Base-by-base conservation (phyloP, 2,329 filamentous ascomycete species). In the Paraphoma chrysanthemicola region DNA sequence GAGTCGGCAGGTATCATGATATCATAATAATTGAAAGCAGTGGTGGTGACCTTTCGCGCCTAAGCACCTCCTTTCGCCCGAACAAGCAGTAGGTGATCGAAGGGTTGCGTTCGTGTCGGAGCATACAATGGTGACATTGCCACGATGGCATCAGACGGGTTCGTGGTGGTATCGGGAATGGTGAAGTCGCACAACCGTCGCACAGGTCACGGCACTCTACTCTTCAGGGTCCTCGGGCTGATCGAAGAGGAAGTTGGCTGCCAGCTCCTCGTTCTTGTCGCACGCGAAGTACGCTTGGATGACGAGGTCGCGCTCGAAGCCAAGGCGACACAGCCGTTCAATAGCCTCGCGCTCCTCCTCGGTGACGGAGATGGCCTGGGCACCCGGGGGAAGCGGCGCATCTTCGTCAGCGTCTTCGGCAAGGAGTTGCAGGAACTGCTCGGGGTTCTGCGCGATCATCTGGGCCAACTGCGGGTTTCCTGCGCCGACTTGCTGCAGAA, bases 261-360 rank as follows among this genome's bases (percentile, higher is more conserved):
- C 95, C 49, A 99, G 85, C 79, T 99, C 95, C 80, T 99, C 95
- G 78, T 99, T 98, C 86, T 98, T 99, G 80, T 99, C 95, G 78
- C 95, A 99, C 33, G 95, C 95, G 76, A 99, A 99, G 81, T 98
- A 99, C 28, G 95, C 95, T 80, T 99, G 94, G 66, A 98, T 97
- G 49, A 95, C 95, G 68, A 93, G 87, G 68, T 98, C 93, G 57
- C 93, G 89, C 69, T 94, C 88, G 76, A 99, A 99, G 36, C 95
- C 95, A 44, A 99, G 88, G 62, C 91, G 90, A 80, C 92, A 97
- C 73, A 99, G 84, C 76, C 95, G 87, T 81, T 99, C 95, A 69
- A 99, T 99, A 23, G 95, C 95, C 77, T 97, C 94, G 57, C 93
- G 88, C 83, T 99, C 95, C 76, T 98, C 95, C 76, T 96, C 92